phyloP scores from a whole-genome alignment of 2,329 filamentous ascomycete genomes.

The Rasamsonia emersonii region DNA sequence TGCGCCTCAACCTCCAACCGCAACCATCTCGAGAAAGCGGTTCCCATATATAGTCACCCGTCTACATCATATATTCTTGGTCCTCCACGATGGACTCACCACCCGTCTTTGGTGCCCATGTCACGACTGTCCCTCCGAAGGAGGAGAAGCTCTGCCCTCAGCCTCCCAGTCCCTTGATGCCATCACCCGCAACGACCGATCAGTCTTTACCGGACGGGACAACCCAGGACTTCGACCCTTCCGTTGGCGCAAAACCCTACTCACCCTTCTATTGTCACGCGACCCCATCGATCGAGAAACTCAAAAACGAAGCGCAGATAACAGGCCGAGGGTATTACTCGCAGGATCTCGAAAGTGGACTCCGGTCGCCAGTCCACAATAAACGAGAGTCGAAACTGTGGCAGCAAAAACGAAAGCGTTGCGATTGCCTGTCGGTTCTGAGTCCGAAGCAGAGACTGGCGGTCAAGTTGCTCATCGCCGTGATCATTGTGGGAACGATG shows the following conservation, averaged over 20 bases:
- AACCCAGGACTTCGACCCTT: conserved; percentile 1
- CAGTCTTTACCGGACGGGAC: neutral
- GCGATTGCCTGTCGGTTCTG: conserved; percentile 26
- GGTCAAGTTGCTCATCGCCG: conserved; percentile 32
- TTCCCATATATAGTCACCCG: too few species aligned
- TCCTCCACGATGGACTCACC: too few species aligned
- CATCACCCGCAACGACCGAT: conserved; percentile 7
- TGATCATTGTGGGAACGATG: conserved; percentile 35
- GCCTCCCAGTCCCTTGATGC: conserved; percentile 11
- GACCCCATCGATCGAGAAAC: conserved; percentile 15
- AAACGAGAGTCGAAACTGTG: conserved; percentile 25
- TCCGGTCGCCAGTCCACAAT: conserved; percentile 10
- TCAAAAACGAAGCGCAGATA: conserved; percentile 13
- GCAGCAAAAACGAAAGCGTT: conserved; percentile 24
- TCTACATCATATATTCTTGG: too few species aligned
- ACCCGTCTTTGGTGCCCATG: too few species aligned
- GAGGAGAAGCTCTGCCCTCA: too few species aligned
- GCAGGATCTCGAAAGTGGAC: conserved; percentile 26
- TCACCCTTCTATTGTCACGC: conserved; percentile 4
- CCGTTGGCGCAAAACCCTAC: conserved; percentile 4
- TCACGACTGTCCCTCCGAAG: too few species aligned
- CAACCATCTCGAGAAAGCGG: too few species aligned
- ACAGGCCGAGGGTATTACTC: conserved; percentile 8
- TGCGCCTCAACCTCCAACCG: too few species aligned
- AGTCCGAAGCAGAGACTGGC: conserved; percentile 27